These are phyloP conservation scores for Brassica carinata DNA, from an alignment of 345 rosid species.

Conservation along the genomic window DNA sequence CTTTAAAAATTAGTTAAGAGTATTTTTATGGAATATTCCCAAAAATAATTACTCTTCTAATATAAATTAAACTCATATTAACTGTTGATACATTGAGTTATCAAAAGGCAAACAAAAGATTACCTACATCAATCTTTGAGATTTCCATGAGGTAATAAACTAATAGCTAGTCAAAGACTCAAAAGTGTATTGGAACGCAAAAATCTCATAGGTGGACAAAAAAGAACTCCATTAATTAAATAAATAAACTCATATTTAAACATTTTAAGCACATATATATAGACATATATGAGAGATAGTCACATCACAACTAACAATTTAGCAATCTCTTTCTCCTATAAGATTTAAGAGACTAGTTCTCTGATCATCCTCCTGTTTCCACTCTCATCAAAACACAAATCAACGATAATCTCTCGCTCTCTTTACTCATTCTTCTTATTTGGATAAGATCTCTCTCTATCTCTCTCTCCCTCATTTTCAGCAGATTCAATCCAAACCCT, in stretches of 20 bases:
- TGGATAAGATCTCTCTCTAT: conserved; percentile 57
- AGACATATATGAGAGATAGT: conserved; percentile 40
- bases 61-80: background rate
- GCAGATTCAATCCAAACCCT: conserved; percentile 40
- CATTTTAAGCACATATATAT: conserved; percentile 19
- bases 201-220: conserved; percentile 24
- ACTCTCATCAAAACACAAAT: conserved; percentile 45
- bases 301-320: conserved; percentile 44
- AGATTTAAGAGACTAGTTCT: conserved; percentile 48
- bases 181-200: conserved; percentile 35
- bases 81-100: background rate
- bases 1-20: too few relatives aligned
- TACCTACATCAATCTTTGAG: conserved; percentile 25
- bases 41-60: background rate
- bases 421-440: conserved; percentile 43
- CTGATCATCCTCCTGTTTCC: conserved; percentile 53
- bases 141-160: conserved; percentile 28
- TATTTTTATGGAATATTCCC: too few relatives aligned
- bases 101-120: background rate
- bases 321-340: conserved; percentile 22
- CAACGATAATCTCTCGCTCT: conserved; percentile 40
- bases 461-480: conserved; percentile 32
- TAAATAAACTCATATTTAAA: conserved; percentile 20
- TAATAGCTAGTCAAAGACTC: conserved; percentile 8
- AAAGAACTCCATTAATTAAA: conserved; percentile 9